Evolutionary conservation across 2,329 filamentous ascomycete genomes (phyloP).

Genomic region (Curvularia verruculosa): DNA sequence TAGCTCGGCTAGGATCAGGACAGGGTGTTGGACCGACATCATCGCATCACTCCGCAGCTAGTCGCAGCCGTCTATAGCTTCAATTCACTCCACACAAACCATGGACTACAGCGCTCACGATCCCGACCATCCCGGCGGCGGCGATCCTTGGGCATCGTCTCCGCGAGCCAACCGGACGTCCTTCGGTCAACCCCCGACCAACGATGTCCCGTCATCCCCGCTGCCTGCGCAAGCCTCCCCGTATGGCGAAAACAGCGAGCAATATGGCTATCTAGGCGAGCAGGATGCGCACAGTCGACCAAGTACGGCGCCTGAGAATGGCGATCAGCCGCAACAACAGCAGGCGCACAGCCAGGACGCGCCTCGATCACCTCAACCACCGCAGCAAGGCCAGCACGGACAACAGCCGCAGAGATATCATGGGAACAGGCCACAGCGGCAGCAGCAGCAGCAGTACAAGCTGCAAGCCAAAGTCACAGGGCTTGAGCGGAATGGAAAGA

Average conservation of each 20-base stretch:
- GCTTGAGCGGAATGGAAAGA: constrained; percentile 89
- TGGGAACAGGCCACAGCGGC: constrained; percentile 52
- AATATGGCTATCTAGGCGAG: constrained; percentile 46
- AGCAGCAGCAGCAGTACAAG: constrained; percentile 78
- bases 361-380: constrained; percentile 33
- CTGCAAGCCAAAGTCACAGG: constrained; percentile 95
- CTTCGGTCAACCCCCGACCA: constrained; percentile 55
- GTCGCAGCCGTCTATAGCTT: constrained; percentile 25
- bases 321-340: constrained; percentile 41
- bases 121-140: constrained; percentile 62
- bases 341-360: constrained; percentile 44
- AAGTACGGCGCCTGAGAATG: constrained; percentile 38
- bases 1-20: constrained; percentile 29
- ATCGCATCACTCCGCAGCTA: constrained; percentile 28
- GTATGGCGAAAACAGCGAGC: constrained; percentile 44
- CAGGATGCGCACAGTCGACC: constrained; percentile 36
- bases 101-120: constrained; percentile 73
- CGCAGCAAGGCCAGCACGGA: constrained; percentile 49
- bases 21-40: constrained; percentile 20
- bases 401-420: constrained; percentile 56
- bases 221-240: constrained; percentile 50
- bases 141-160: constrained; percentile 69
- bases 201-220: constrained; percentile 50
- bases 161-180: constrained; percentile 58
- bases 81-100: constrained; percentile 32